These are phyloP conservation scores for Calonectria hawksworthii DNA, from an alignment of 2,329 filamentous ascomycete species.

Conservation along the genomic window DNA sequence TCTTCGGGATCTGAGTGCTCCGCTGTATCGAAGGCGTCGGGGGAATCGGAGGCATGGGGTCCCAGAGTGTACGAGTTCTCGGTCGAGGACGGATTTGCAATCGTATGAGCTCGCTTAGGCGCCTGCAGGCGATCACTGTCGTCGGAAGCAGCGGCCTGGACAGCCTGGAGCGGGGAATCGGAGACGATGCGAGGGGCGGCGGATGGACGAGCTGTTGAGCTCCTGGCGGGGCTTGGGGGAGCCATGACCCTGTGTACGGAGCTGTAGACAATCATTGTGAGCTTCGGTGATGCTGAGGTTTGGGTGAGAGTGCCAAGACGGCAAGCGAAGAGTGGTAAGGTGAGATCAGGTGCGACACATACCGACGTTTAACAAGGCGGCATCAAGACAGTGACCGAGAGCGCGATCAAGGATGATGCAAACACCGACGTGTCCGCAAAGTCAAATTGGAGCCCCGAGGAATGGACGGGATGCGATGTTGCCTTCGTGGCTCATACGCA, in stretches of 20 bases:
- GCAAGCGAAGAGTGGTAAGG: conserved; percentile 11
- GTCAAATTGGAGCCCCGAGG: conserved; percentile 31
- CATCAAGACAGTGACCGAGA: conserved; percentile 25
- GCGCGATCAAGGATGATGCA: conserved; percentile 36
- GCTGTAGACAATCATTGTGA: conserved; percentile 49
- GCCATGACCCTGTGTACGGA: conserved; percentile 51
- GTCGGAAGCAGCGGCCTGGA: conserved; percentile 42
- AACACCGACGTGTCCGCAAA: conserved; percentile 45
- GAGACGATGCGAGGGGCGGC: conserved; percentile 49
- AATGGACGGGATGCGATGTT: conserved; percentile 17
- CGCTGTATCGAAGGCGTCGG: conserved; percentile 66
- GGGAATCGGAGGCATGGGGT: conserved; percentile 44
- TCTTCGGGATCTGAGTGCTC: conserved; percentile 60
- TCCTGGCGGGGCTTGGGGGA: conserved; percentile 46
- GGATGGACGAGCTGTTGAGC: conserved; percentile 48
- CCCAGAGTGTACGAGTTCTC: conserved; percentile 36
- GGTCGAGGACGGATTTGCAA: conserved; percentile 55
- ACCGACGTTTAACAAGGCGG: conserved; percentile 33
- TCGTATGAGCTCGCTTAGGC: conserved; percentile 62
- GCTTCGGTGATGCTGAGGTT: conserved; percentile 21
- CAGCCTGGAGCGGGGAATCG: conserved; percentile 38
- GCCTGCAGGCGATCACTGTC: conserved; percentile 50
- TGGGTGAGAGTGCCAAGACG: not conserved
- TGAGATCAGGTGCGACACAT: conserved; percentile 29
- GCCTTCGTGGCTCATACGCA: not conserved